Evolutionary conservation across 2,329 filamentous ascomycete species (phyloP), one percentile per base, ranked within the genome.

Genomic region (Colletotrichum orbiculare): DNA sequence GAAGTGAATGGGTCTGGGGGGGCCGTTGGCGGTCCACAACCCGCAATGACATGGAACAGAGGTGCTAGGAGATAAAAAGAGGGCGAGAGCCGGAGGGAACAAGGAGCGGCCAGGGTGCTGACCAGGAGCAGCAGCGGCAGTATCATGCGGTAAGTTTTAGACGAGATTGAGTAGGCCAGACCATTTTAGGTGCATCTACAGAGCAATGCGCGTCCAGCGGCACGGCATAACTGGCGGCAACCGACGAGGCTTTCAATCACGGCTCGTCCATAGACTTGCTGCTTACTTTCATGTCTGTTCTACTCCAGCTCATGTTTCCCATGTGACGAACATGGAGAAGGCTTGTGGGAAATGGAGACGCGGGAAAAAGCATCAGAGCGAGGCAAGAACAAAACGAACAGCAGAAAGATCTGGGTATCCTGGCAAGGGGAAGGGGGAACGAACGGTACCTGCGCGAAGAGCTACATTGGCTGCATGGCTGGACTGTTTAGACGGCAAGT

Each of bases 381-480:
- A 9, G n/a, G 25, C 37, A 49, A 34, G 4, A 33, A 60, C 48
- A 47, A 49, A 25, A 37, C 47, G 53, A 43, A 49, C 48, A 48
- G 33, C 13, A 35, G 41, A 48, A 42, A 35, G 11, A 49, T 39
- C 13, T 15, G 33, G 45, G 15, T 11, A 56, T 38, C 45, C 45
- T 57, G 47, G 53, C 10, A 57, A 41, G 41, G 39, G 50, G 35
- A 11, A 15, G 43, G 59, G 53, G 39, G 47, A 41, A 66, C 47
- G 58, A 66, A 62, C 52, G 63, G 63, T 65, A 65, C 58, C 63
- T 65, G 58, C 41, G 52, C 52, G 33, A 63, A 62, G 25, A 25
- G 47, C 38, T 37, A 47, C 15, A 25, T 25, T 25, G 25, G 25
- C 25, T 25, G 25, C 25, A 25, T 25, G 25, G 25, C 25, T 25